These are phyloP conservation scores for Falciphora oryzae DNA, from an alignment of 2,329 filamentous ascomycete species.

Conservation along the genomic window DNA sequence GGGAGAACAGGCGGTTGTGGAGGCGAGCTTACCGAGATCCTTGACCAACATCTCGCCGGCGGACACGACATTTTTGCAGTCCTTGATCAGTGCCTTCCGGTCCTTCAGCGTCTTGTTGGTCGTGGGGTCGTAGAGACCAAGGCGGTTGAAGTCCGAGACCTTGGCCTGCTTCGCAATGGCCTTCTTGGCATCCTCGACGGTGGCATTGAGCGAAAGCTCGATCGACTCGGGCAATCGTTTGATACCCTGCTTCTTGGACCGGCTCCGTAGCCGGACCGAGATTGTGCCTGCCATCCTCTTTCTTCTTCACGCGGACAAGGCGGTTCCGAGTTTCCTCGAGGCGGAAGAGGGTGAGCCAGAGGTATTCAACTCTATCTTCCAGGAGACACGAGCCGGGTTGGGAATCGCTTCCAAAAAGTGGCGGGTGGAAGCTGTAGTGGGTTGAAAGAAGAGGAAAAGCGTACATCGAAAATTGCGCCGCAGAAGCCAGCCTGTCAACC, in stretches of 20 bases:
- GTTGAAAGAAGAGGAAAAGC: background rate
- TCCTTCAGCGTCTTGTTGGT: constrained; percentile 60
- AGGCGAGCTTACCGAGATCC: constrained; percentile 74
- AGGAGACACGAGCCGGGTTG: background rate
- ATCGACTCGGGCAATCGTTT: constrained; percentile 48
- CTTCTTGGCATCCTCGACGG: constrained; percentile 55
- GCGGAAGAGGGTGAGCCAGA: background rate
- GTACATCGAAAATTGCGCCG: background rate
- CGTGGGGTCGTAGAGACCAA: constrained; percentile 55
- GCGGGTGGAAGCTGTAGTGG: no score
- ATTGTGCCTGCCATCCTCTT: background rate
- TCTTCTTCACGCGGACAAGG: background rate
- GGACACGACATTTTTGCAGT: constrained; percentile 42
- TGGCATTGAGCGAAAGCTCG: constrained; percentile 43
- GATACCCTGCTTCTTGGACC: constrained; percentile 44
- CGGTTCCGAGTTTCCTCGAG: no score
- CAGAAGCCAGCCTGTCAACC: background rate
- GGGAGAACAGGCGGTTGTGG: background rate
- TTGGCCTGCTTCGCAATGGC: constrained; percentile 45
- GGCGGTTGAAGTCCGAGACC: constrained; percentile 53
- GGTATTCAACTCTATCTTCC: background rate
- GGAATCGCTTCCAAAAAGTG: background rate
- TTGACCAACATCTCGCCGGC: constrained; percentile 71
- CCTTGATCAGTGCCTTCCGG: constrained; percentile 46
- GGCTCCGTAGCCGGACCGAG: constrained; percentile 29